Evolutionary conservation across 2,329 filamentous ascomycete species (phyloP).

Genomic region (Fusarium agapanthi): DNA sequence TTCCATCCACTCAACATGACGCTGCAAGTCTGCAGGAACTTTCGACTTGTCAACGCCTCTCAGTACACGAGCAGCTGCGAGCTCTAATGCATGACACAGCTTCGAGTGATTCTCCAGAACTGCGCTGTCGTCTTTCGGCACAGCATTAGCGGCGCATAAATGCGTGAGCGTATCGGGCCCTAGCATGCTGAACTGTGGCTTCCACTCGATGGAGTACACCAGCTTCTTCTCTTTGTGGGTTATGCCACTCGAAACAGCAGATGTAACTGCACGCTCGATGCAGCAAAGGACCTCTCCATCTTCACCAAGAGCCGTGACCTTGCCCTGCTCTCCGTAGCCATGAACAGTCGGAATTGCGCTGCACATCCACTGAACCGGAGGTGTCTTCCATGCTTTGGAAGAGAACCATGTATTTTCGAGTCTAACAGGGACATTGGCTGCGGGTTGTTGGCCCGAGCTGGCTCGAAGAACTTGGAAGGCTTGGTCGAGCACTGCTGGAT

Average conservation of each 20-base stretch:
- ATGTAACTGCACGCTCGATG: neutral
- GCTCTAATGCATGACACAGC: neutral
- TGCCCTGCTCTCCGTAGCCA: neutral
- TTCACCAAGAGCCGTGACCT: neutral
- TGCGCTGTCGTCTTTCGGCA: neutral
- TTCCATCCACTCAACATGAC: constrained; percentile 4
- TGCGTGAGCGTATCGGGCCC: neutral
- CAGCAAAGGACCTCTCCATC: neutral
- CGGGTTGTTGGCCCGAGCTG: neutral
- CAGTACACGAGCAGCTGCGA: neutral
- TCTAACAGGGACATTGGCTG: neutral
- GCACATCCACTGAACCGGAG: neutral
- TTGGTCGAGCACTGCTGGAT: neutral
- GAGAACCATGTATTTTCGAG: neutral
- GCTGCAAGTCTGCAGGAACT: neutral
- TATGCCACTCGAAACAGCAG: neutral
- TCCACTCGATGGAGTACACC: neutral
- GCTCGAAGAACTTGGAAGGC: constrained; percentile 3
- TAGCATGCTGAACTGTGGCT: neutral
- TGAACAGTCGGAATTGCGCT: neutral
- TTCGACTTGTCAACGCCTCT: neutral
- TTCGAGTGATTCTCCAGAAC: neutral
- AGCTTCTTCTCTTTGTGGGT: neutral
- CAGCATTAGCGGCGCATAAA: neutral
- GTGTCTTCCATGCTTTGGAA: neutral